Conservation (phyloP, 2,329 filamentous ascomycete genomes). For the Fusarium hostae region DNA sequence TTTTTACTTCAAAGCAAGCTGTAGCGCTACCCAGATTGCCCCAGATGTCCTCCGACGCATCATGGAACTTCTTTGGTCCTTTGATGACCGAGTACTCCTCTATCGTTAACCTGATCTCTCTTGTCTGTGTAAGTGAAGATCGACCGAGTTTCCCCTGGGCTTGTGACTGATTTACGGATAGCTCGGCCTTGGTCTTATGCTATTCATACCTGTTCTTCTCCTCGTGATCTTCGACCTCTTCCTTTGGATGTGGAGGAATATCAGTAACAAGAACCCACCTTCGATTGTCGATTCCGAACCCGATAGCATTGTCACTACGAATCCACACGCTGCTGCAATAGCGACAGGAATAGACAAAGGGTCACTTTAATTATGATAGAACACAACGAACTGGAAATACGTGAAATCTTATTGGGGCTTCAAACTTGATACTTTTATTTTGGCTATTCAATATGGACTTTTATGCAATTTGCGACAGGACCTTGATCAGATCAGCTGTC, state of each 20-base stretch:
- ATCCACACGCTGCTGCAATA: slow-evolving; percentile 37
- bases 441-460: slow-evolving; percentile 29
- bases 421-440: slow-evolving; percentile 35
- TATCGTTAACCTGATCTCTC: slow-evolving; percentile 52
- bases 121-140: slow-evolving; percentile 51
- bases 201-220: slow-evolving; percentile 59
- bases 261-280: slow-evolving; percentile 37
- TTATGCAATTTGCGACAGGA: slow-evolving; percentile 74
- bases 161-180: slow-evolving; percentile 42
- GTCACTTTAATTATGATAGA: slow-evolving; percentile 27
- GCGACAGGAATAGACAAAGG: slow-evolving; percentile 41
- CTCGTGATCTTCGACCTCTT: slow-evolving; percentile 62
- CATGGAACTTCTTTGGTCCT: slow-evolving; percentile 43
- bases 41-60: slow-evolving; percentile 33
- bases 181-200: slow-evolving; percentile 58
- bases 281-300: slow-evolving; percentile 27
- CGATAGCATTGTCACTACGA: slow-evolving; percentile 29
- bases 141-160: slow-evolving; percentile 6
- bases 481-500: slow-evolving; percentile 91
- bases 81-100: slow-evolving; percentile 47
- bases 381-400: slow-evolving; percentile 8
- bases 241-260: slow-evolving; percentile 64
- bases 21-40: slow-evolving; percentile 41
- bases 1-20: slow-evolving; percentile 32
- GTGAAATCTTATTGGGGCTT: background rate